These are phyloP conservation scores for Sporothrix variecibatus DNA, from an alignment of 2,329 filamentous ascomycete species.

Conservation along the genomic window DNA sequence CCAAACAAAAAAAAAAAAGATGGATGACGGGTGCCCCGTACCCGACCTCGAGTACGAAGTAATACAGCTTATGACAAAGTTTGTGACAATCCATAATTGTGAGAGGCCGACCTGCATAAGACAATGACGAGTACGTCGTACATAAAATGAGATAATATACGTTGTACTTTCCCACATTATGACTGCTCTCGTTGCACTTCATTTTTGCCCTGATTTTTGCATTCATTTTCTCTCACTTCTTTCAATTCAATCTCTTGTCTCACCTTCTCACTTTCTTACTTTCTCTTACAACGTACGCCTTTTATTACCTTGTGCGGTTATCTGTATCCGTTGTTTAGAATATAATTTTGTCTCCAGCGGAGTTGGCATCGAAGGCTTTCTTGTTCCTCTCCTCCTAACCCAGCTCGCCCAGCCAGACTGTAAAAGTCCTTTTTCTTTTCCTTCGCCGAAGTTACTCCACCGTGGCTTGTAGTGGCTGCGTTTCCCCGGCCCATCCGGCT, in stretches of 20 bases:
- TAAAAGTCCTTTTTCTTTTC: neutral
- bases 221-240: neutral
- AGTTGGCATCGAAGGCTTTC: no score
- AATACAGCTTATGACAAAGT: neutral
- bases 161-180: neutral
- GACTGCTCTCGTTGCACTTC: neutral
- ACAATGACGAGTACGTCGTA: neutral
- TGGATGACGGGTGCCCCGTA: neutral
- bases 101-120: neutral
- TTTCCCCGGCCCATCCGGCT: neutral
- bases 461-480: neutral
- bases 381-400: no score
- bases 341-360: neutral
- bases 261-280: neutral
- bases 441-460: neutral
- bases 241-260: neutral
- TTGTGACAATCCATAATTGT: neutral
- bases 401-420: neutral
- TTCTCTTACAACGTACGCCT: neutral
- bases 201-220: neutral
- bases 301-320: neutral
- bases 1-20: neutral
- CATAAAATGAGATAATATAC: neutral
- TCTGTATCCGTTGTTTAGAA: neutral
- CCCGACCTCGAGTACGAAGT: neutral